A percentile compares a stretch with the other conserved stretches of the same genome.
These are phyloP conservation scores for Starmera amethionina DNA, from an alignment of 805 yeast species.

Conservation along the genomic window DNA sequence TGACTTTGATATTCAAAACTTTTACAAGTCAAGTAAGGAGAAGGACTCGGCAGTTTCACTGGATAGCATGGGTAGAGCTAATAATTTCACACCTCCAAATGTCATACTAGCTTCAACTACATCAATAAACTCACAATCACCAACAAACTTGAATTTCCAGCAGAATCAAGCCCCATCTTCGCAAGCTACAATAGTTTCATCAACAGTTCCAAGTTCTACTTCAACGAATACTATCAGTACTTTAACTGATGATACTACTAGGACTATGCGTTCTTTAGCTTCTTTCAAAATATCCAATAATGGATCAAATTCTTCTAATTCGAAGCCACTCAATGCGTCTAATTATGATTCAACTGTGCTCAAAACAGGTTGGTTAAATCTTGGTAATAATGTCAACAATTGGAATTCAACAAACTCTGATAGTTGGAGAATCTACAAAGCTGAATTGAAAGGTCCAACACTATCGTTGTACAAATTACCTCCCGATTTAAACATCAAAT, in stretches of 20 bases:
- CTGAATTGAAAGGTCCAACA: constrained; percentile 61
- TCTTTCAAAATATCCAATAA: constrained; percentile 4
- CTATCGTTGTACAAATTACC: constrained; percentile 54
- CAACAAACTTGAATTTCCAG: background rate
- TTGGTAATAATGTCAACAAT: constrained; percentile 24
- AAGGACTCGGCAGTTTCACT: background rate
- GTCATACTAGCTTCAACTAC: constrained; percentile 1
- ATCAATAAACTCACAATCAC: background rate
- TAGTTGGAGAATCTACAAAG: constrained; percentile 40
- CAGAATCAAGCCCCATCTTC: background rate
- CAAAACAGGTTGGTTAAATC: constrained; percentile 55
- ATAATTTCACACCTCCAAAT: background rate
- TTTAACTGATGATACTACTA: background rate
- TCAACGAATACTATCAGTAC: background rate
- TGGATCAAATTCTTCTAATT: background rate
- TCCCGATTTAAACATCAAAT: constrained; percentile 33
- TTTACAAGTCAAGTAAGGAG: background rate
- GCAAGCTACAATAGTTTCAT: background rate
- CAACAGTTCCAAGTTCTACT: background rate
- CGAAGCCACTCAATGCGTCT: constrained; percentile 16
- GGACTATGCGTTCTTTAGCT: constrained; percentile 5
- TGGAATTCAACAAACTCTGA: constrained; percentile 13
- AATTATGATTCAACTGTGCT: constrained; percentile 30
- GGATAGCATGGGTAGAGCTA: background rate
- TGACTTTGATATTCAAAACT: background rate